phyloP scores from a whole-genome alignment of 352 stramenopile species.

The Phytophthora litchii region DNA sequence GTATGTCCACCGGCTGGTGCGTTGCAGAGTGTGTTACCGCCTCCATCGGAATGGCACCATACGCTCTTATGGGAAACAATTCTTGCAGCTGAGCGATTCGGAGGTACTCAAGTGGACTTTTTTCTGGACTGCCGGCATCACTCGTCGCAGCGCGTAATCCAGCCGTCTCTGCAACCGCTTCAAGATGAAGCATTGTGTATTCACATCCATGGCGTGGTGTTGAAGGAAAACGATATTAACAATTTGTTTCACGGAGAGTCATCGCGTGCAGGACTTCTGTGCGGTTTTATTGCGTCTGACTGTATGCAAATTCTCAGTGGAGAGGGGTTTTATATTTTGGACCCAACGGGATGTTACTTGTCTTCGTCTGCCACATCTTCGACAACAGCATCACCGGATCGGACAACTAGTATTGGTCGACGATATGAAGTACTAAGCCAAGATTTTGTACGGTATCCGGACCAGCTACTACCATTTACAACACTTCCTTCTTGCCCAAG shows the following conservation, averaged over 20 bases:
- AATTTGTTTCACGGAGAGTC: slow-evolving; percentile 54
- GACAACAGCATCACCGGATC: slow-evolving; percentile 8
- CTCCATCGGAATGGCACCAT: slow-evolving; percentile 43
- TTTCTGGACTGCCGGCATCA: slow-evolving; percentile 75
- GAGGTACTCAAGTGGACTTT: slow-evolving; percentile 64
- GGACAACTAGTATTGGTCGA: slow-evolving; percentile 36
- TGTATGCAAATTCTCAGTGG: slow-evolving; percentile 83
- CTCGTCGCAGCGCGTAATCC: slow-evolving; percentile 65
- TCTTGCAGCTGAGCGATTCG: slow-evolving; percentile 55
- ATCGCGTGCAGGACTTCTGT: slow-evolving; percentile 58
- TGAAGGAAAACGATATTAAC: slow-evolving; percentile 61
- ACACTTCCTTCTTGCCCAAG: slow-evolving; percentile 66
- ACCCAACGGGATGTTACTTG: slow-evolving; percentile 63
- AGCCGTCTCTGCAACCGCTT: slow-evolving; percentile 72
- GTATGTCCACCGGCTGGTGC: slow-evolving; percentile 43
- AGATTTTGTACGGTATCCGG: slow-evolving; percentile 72
- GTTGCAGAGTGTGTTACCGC: slow-evolving; percentile 52
- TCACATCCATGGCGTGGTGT: slow-evolving; percentile 65
- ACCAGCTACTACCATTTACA: slow-evolving; percentile 77
- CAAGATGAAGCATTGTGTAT: slow-evolving; percentile 76
- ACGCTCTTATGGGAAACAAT: slow-evolving; percentile 67
- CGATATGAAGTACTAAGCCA: slow-evolving; percentile 66
- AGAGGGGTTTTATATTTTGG: slow-evolving; percentile 78
- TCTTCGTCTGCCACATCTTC: slow-evolving; percentile 23
- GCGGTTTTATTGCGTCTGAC: slow-evolving; percentile 68